phyloP scores from a whole-genome alignment of 2,329 filamentous ascomycete genomes.

The Cyphellophora europaea region DNA sequence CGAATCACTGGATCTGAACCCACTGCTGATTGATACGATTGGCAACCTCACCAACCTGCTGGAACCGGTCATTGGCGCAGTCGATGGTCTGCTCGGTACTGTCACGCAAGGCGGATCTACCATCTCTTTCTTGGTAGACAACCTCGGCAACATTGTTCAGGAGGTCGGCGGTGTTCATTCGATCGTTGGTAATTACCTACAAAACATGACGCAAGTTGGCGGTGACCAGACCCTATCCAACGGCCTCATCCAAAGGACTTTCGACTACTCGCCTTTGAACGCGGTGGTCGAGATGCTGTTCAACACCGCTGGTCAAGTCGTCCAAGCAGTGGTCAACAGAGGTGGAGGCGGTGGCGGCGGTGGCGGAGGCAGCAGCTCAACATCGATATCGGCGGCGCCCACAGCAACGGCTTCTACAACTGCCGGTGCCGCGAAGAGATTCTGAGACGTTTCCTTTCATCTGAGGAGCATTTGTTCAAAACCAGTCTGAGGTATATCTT shows the following conservation, averaged over 20 bases:
- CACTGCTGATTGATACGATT: constrained; percentile 47
- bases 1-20: constrained; percentile 50
- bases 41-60: constrained; percentile 45
- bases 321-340: constrained; percentile 31
- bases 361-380: constrained; percentile 3
- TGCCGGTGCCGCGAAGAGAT: too few species aligned
- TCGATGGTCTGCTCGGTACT: constrained; percentile 50
- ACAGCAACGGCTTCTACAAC: constrained; percentile 3
- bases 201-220: constrained; percentile 48
- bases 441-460: too few species aligned
- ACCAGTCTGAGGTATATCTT: too few species aligned
- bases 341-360: constrained; percentile 3
- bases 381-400: constrained; percentile 4
- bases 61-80: constrained; percentile 45
- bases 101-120: constrained; percentile 47
- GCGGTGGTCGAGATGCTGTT: constrained; percentile 47
- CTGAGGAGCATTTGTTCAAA: too few species aligned
- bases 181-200: constrained; percentile 50
- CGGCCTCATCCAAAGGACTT: constrained; percentile 40
- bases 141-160: constrained; percentile 55
- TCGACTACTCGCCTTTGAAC: constrained; percentile 40
- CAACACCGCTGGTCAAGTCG: constrained; percentile 46
- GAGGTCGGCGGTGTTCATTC: constrained; percentile 44
- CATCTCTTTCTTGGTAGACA: constrained; percentile 50
- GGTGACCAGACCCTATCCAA: constrained; percentile 9